Evolutionary conservation across 768 basidiomycete species (phyloP).

Genomic region (Kwoniella bestiolae): DNA sequence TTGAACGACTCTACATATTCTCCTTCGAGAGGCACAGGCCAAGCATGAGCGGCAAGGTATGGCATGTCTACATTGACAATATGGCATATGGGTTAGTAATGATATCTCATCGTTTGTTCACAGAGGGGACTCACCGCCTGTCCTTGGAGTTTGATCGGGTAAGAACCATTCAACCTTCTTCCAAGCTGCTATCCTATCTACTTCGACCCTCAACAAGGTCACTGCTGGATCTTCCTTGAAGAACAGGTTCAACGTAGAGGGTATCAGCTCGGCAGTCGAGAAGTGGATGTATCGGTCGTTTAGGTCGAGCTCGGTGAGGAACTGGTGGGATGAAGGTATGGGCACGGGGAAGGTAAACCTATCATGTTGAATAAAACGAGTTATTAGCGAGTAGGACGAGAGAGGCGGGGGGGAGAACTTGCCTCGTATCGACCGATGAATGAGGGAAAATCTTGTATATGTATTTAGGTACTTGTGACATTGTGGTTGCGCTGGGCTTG

Average conservation of each 20-base stretch:
- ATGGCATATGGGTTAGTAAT: not conserved
- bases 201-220: conserved; percentile 51
- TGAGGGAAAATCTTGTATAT: conserved; percentile 60
- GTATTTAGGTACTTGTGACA: conserved; percentile 42
- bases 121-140: conserved; percentile 17
- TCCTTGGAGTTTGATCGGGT: conserved; percentile 20
- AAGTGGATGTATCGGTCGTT: conserved; percentile 63
- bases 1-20: conserved; percentile 55
- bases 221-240: conserved; percentile 56
- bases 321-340: conserved; percentile 56
- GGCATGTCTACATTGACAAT: conserved; percentile 42
- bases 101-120: not conserved
- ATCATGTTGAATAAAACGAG: no score
- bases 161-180: conserved; percentile 55
- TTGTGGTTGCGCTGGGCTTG: conserved; percentile 9
- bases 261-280: conserved; percentile 59
- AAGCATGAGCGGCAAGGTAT: conserved; percentile 50
- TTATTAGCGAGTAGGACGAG: not conserved
- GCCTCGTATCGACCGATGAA: conserved; percentile 50
- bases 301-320: conserved; percentile 60
- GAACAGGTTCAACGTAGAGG: conserved; percentile 59
- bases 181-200: conserved; percentile 43
- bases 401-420: not conserved
- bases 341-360: conserved; percentile 54
- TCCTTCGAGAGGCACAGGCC: conserved; percentile 47